phyloP scores from a whole-genome alignment of 345 rosid species.

The Microthlaspi erraticum region DNA sequence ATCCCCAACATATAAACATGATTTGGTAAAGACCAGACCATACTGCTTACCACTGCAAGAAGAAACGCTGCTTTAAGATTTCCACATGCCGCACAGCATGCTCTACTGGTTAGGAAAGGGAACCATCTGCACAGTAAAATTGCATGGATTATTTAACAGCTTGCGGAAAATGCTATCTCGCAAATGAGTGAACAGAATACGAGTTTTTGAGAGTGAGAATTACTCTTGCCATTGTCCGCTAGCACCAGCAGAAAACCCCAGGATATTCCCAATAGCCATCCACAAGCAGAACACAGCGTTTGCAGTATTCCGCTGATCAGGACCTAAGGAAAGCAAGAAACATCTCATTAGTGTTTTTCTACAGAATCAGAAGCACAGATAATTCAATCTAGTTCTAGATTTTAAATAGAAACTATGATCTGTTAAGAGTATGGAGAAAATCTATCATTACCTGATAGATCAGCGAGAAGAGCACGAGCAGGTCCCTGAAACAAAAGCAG shows the following conservation, averaged over 20 bases:
- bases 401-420: neutral
- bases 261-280: conserved; percentile 97
- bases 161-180: conserved; percentile 18
- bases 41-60: conserved; percentile 79
- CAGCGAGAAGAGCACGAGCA: conserved; percentile 98
- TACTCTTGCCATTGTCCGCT: conserved; percentile 95
- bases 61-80: conserved; percentile 98
- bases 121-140: conserved; percentile 76
- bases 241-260: conserved; percentile 98
- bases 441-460: conserved; percentile 68
- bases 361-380: conserved; percentile 25
- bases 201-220: conserved; percentile 26
- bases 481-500: conserved; percentile 69
- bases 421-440: conserved; percentile 4
- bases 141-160: conserved; percentile 17
- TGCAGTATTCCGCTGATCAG: conserved; percentile 89
- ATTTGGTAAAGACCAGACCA: conserved; percentile 15
- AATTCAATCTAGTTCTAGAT: conserved; percentile 3
- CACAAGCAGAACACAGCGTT: conserved; percentile 95
- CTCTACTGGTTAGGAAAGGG: conserved; percentile 87
- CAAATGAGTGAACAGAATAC: conserved; percentile 29
- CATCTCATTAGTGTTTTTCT: conserved; percentile 17
- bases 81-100: conserved; percentile 97
- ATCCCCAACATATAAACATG: conserved; percentile 25
- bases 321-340: conserved; percentile 54